Conservation (phyloP, 116 monocot genomes). For the Trichopus zeylanicus region DNA sequence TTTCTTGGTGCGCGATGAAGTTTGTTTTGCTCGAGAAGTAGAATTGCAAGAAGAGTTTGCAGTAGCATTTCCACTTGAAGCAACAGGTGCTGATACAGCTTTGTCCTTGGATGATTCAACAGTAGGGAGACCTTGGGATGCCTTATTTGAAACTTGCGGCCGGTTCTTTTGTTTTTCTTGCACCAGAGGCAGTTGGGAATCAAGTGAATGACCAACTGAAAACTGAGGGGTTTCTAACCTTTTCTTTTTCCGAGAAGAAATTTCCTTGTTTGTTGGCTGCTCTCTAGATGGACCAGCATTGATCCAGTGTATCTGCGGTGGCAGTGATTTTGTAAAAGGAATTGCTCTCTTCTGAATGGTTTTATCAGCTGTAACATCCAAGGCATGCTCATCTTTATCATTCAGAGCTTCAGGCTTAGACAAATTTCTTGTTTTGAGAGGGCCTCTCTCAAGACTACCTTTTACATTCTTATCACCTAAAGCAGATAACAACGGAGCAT, state of each 20-base stretch:
- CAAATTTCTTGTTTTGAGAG: neutral
- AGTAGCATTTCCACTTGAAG: slow-evolving; percentile 4
- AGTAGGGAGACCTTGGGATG: neutral
- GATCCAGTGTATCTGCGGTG: neutral
- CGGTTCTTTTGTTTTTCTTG: slow-evolving; percentile 2
- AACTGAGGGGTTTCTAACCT: neutral
- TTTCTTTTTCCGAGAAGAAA: neutral
- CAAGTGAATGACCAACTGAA: neutral
- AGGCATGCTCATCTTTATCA: neutral
- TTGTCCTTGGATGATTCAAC: slow-evolving; percentile 2
- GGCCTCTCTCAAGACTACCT: neutral
- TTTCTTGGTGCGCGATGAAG: slow-evolving; percentile 2
- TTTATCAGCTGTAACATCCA: slow-evolving; percentile 3
- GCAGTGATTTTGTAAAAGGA: neutral
- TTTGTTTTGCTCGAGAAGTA: neutral
- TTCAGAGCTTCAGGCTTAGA: neutral
- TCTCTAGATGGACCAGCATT: neutral
- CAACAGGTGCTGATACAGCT: neutral
- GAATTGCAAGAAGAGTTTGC: neutral
- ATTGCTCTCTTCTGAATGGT: neutral
- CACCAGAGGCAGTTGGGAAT: neutral
- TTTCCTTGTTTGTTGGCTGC: slow-evolving; percentile 17
- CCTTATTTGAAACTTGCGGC: neutral
- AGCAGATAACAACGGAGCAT: neutral
- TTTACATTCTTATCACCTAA: neutral